Evolutionary conservation across 1,284 basidiomycete genomes (phyloP).

Genomic region (Porodaedalea pini): DNA sequence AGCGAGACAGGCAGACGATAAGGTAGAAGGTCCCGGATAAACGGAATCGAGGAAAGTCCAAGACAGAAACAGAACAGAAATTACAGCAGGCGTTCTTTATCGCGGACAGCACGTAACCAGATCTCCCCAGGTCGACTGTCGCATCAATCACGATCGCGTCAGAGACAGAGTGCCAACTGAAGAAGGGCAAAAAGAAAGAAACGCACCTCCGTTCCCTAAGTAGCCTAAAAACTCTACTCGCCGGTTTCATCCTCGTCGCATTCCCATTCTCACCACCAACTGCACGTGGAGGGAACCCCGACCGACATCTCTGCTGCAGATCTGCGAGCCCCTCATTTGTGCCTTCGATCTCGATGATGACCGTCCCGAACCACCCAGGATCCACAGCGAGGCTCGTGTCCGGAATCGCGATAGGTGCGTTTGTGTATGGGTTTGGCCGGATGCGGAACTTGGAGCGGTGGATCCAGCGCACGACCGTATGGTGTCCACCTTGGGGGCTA

Average conservation of each 20-base stretch:
- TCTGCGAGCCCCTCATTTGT: slow-evolving; percentile 80
- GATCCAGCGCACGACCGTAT: slow-evolving; percentile 79
- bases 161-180: slow-evolving; percentile 4
- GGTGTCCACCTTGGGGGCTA: slow-evolving; percentile 71
- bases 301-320: slow-evolving; percentile 66
- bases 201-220: slow-evolving; percentile 73
- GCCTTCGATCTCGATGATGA: slow-evolving; percentile 78
- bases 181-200: slow-evolving; percentile 25
- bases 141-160: neutral
- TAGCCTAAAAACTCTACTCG: slow-evolving; percentile 62
- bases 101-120: slow-evolving; percentile 67
- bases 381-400: slow-evolving; percentile 58
- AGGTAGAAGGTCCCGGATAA: neutral
- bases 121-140: slow-evolving; percentile 75
- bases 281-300: slow-evolving; percentile 58
- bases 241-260: slow-evolving; percentile 28
- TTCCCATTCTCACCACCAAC: slow-evolving; percentile 29
- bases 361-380: slow-evolving; percentile 72
- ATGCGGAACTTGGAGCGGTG: slow-evolving; percentile 72
- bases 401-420: slow-evolving; percentile 47
- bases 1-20: neutral
- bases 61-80: neutral
- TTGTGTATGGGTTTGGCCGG: slow-evolving; percentile 35
- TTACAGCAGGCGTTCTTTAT: slow-evolving; percentile 52
- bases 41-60: neutral